Percentiles rank a stretch among this genome's conserved stretches.
Conservation (phyloP, 1,284 basidiomycete species). For the Tetrapyrgos nigripes region DNA sequence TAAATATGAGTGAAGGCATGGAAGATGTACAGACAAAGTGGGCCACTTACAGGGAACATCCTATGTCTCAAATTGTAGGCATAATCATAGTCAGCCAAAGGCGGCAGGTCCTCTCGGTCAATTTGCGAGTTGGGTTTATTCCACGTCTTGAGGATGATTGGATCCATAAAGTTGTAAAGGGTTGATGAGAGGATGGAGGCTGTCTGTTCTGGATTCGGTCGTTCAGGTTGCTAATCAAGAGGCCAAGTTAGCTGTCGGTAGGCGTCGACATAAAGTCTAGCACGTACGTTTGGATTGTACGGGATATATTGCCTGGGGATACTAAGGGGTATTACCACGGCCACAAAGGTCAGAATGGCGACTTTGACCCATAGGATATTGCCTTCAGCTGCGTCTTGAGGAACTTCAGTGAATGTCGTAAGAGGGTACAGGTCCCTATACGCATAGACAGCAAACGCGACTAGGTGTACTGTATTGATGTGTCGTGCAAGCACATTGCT, state of each 20-base stretch:
- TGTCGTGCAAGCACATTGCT: slow-evolving; percentile 27
- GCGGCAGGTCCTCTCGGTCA: slow-evolving; percentile 42
- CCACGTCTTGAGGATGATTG: slow-evolving; percentile 42
- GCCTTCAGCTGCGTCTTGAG: slow-evolving; percentile 41
- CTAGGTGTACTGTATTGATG: slow-evolving; percentile 41
- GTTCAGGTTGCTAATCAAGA: slow-evolving; percentile 18
- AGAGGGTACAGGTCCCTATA: slow-evolving; percentile 74
- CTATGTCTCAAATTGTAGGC: slow-evolving; percentile 25
- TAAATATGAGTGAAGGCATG: background rate
- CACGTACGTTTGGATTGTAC: slow-evolving; percentile 36
- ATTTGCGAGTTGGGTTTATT: slow-evolving; percentile 32
- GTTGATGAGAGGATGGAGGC: slow-evolving; percentile 51
- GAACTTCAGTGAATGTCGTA: slow-evolving; percentile 48
- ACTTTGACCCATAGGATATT: slow-evolving; percentile 45
- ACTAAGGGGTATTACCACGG: slow-evolving; percentile 43
- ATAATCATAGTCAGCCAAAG: slow-evolving; percentile 53
- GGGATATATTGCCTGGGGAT: slow-evolving; percentile 43
- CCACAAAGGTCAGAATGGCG: slow-evolving; percentile 35
- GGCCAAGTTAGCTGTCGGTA: background rate
- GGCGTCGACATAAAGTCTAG: background rate
- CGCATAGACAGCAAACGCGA: slow-evolving; percentile 49
- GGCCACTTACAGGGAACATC: slow-evolving; percentile 25
- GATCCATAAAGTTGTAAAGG: slow-evolving; percentile 55
- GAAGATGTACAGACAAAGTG: background rate
- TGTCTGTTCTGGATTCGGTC: slow-evolving; percentile 58